Percentiles rank a stretch among this genome's conserved stretches.
These are phyloP conservation scores for Elymus sibiricus DNA, from an alignment of 176 grass and related monocot genomes.

Conservation along the genomic window DNA sequence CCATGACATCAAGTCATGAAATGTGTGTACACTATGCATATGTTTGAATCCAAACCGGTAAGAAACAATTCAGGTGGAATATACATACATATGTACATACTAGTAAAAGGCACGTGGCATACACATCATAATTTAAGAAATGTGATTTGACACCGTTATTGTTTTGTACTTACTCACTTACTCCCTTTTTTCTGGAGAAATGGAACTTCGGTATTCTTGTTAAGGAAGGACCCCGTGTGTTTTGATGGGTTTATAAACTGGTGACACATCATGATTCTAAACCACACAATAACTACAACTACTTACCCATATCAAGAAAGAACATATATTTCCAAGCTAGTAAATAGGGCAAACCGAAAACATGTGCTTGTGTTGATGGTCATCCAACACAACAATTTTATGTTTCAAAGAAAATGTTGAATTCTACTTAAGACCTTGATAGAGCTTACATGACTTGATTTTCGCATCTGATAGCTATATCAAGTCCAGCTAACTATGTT, in stretches of 20 bases:
- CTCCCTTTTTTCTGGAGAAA: background rate
- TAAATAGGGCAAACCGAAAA: background rate
- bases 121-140: background rate
- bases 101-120: background rate
- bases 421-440: background rate
- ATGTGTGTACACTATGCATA: too few relatives aligned
- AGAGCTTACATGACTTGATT: background rate
- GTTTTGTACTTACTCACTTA: background rate
- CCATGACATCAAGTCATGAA: too few relatives aligned
- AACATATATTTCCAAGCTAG: background rate
- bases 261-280: background rate
- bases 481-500: too few relatives aligned
- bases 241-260: background rate
- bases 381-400: background rate
- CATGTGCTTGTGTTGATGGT: background rate
- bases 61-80: too few relatives aligned
- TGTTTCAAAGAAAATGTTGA: background rate
- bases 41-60: too few relatives aligned
- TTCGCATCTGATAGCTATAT: background rate
- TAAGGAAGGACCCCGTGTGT: background rate
- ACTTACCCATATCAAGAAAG: background rate
- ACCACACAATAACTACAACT: background rate
- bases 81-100: background rate
- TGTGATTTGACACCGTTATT: background rate
- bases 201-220: background rate